Conservation (phyloP, 1,284 basidiomycete species). For the Gymnopus androsaceus region DNA sequence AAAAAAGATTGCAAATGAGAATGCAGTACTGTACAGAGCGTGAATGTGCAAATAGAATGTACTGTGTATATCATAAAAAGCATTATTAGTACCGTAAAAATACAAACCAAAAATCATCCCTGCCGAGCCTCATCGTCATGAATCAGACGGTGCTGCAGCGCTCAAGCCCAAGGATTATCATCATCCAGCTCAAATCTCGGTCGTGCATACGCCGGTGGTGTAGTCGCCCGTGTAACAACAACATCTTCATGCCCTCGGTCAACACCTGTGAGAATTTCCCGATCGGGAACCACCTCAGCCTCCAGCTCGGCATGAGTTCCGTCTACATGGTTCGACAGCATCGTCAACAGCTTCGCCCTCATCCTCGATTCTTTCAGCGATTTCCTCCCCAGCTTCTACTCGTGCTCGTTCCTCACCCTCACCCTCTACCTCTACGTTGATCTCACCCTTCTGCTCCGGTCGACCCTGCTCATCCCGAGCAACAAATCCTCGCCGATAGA, state of each 20-base stretch:
- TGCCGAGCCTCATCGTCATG: background rate
- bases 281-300: background rate
- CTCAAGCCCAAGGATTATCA: constrained; percentile 42
- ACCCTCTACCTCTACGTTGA: constrained; percentile 26
- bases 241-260: constrained; percentile 7
- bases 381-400: constrained; percentile 15
- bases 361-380: constrained; percentile 11
- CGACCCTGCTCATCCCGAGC: constrained; percentile 2
- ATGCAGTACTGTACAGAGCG: too few relatives aligned
- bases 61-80: too few relatives aligned
- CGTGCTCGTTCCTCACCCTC: constrained; percentile 3
- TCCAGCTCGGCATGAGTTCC: background rate
- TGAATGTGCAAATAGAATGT: too few relatives aligned
- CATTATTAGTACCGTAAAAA: too few relatives aligned
- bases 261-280: constrained; percentile 10
- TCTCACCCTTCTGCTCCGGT: constrained; percentile 18
- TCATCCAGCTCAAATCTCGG: constrained; percentile 25
- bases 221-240: constrained; percentile 26
- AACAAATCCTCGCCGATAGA: constrained; percentile 37
- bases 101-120: background rate
- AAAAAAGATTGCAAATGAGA: too few relatives aligned
- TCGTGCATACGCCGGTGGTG: constrained; percentile 34
- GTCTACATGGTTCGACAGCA: background rate
- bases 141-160: background rate
- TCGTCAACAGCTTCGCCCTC: constrained; percentile 6